phyloP scores from a whole-genome alignment of 257 asterid species.

The Nicotiana undulata region DNA sequence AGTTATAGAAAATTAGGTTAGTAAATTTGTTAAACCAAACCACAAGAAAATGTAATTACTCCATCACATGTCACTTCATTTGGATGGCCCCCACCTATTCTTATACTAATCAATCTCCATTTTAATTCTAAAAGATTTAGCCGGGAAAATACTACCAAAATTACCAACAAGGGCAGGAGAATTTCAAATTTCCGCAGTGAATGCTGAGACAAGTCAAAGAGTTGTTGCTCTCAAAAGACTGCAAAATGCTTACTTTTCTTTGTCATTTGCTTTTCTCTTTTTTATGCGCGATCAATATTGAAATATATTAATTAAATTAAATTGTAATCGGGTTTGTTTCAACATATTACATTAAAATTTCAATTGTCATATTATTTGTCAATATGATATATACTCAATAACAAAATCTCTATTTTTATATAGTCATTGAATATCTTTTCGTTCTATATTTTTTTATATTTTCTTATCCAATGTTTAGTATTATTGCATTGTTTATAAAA shows the following conservation, averaged over 20 bases:
- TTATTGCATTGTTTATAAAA: no score
- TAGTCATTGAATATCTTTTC: no score
- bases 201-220: background rate
- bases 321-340: no score
- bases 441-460: no score
- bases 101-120: background rate
- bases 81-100: background rate
- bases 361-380: no score
- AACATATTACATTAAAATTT: no score
- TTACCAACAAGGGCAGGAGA: background rate
- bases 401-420: no score
- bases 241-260: constrained; percentile 23
- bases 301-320: no score
- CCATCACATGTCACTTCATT: background rate
- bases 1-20: no score
- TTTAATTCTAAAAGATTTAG: background rate
- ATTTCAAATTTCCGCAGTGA: background rate
- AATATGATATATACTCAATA: no score
- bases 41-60: background rate
- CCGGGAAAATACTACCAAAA: background rate
- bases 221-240: constrained; percentile 13
- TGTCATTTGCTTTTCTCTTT: background rate
- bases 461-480: no score
- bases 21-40: background rate
- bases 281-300: no score